Evolutionary conservation across 495 filamentous ascomycete genomes (phyloP), one percentile per base, ranked within the genome.

Genomic region (Penicillium fimorum): DNA sequence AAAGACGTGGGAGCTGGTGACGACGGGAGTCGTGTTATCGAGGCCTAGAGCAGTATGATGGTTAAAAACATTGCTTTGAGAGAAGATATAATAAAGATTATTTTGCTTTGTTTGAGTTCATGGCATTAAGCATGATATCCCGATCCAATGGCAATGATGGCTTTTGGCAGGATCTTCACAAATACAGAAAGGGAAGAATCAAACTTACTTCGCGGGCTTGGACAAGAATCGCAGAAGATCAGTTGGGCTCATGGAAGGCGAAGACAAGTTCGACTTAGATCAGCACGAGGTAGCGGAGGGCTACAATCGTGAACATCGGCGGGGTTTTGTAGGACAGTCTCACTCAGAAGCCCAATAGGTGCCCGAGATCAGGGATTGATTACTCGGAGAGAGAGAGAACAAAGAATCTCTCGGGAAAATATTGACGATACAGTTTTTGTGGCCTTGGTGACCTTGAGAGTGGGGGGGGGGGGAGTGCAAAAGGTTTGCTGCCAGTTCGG

Each of bases 161-260:
- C n/a, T 30, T 45, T 45, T 47, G n/a, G n/a, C 7, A 18, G 29
- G 22, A 8, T 3, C 29, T 29, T 6, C 22, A 7, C 20, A n/a
- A 30, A 43, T 2, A 27, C 9, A 46, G 13, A 7, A 27, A 30
- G n/a, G 50, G 32, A 52, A 50, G 30, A 40, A 50, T 61, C 50
- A 41, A 17, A 79, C 88, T 72, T 75, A 97, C 92, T 96, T 96
- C 70, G 90, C 91, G 66, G 92, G 93, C 80, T 95, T 95, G 58
- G 90, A 96, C 60, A 97, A 84, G 79, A 96, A 92, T 78, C 91
- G 90, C 67, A 97, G 84, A 63, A 96, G 86, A 74, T 96, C 91
- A 79, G 85, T 87, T 74, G 85, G 86, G 86, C 83, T 93, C 93
- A 96, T 97, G 83, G 82, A 88, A 85, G 76, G 70, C 71, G 63